A percentile compares a stretch with the other conserved stretches of the same genome.
These are phyloP conservation scores for Hypholoma fasciculare DNA, from an alignment of 768 basidiomycete genomes.

Conservation along the genomic window DNA sequence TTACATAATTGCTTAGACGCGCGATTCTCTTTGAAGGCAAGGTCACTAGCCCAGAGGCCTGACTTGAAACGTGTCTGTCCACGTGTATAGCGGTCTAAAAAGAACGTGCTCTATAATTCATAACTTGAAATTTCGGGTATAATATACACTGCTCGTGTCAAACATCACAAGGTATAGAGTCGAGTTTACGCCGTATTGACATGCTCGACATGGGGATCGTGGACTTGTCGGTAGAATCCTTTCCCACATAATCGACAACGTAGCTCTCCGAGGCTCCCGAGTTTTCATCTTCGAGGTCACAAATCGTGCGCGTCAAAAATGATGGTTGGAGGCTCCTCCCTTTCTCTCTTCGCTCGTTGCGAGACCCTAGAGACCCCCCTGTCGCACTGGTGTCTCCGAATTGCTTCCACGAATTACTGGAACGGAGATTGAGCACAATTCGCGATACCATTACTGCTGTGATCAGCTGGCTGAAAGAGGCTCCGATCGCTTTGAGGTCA, in stretches of 20 bases:
- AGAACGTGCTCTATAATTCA: too few relatives aligned
- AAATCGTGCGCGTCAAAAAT: slow-evolving; percentile 6
- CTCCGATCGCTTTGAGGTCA: slow-evolving; percentile 30
- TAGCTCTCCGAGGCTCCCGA: background rate
- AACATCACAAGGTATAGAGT: slow-evolving; percentile 1
- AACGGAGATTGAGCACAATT: slow-evolving; percentile 29
- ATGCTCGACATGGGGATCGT: background rate
- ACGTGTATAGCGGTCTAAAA: too few relatives aligned
- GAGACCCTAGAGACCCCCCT: background rate
- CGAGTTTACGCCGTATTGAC: slow-evolving; percentile 2
- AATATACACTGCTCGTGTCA: background rate
- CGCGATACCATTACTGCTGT: slow-evolving; percentile 29
- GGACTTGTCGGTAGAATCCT: background rate
- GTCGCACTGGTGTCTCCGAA: slow-evolving; percentile 2
- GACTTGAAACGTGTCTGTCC: too few relatives aligned
- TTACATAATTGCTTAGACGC: too few relatives aligned
- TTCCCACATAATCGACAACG: background rate
- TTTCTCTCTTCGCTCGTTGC: background rate
- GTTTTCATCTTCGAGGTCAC: background rate
- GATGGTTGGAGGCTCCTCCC: background rate
- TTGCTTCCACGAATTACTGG: background rate
- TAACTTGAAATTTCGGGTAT: background rate
- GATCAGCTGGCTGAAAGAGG: slow-evolving; percentile 30
- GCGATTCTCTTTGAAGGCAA: too few relatives aligned
- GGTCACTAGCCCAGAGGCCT: too few relatives aligned